Conservation (phyloP, 2,329 filamentous ascomycete genomes). For the Trichoderma atrobrunneum region DNA sequence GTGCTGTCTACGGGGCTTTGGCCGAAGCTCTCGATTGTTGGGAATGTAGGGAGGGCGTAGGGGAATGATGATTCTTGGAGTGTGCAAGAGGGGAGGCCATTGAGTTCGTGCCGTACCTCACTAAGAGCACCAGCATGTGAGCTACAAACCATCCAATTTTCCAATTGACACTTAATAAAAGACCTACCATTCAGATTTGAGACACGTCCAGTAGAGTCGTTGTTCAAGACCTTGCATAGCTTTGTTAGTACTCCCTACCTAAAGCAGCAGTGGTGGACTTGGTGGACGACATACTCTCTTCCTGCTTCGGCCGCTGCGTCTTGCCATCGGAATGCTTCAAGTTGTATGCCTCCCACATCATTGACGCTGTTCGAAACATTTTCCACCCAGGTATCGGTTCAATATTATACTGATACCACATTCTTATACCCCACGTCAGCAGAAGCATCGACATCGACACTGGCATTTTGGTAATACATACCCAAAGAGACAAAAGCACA, state of each 20-base stretch:
- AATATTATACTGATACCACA: constrained; percentile 11
- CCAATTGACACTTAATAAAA: neutral
- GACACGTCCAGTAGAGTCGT: constrained; percentile 2
- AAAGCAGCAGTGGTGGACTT: neutral
- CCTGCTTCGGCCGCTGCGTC: neutral
- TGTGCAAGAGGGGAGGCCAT: constrained; percentile 1
- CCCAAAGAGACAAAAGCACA: constrained; percentile 8
- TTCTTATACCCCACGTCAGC: neutral
- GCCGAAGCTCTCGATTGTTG: neutral
- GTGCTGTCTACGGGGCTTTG: neutral
- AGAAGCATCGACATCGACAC: neutral
- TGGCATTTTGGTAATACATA: neutral
- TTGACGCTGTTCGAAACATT: neutral
- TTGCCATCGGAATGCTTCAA: constrained; percentile 1
- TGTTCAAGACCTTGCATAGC: neutral
- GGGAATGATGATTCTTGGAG: constrained; percentile 2
- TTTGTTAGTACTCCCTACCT: too few species aligned
- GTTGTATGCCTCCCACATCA: constrained; percentile 10
- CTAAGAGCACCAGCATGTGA: neutral
- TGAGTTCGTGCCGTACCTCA: constrained; percentile 2
- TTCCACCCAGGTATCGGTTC: constrained; percentile 3
- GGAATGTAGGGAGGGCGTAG: neutral
- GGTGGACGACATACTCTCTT: neutral
- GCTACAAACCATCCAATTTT: neutral
- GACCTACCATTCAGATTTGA: neutral